Base-by-base conservation (phyloP, 352 stramenopile genomes). In the Vaucheria bursata region DNA sequence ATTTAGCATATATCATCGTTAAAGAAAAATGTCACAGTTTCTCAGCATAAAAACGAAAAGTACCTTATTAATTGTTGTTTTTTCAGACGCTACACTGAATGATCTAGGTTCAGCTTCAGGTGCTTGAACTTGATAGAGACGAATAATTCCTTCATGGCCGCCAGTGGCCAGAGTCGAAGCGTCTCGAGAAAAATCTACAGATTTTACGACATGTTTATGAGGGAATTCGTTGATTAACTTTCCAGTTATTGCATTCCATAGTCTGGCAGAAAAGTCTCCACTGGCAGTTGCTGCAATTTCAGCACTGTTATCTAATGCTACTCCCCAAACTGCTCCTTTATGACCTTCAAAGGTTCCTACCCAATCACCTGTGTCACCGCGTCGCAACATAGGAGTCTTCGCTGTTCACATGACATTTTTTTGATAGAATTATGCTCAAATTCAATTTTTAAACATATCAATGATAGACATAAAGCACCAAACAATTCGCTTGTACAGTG, bases 201-300 rank as follows among this genome's bases (percentile, higher is more conserved):
- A 94, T 87, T 98, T 98, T 74, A 98, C 94, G 73, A 98, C 94
- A 85, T 98, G 94, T 75, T 94, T 92, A 87, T 99, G 95, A 35
- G 94, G 87, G 37, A 97, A 92, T n/a, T 90, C 93, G 3, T 91
- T 88, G 35, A 98, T 82, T n/a, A 88, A 84, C 34, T 95, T 89
- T 65, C 94, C 95, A 36, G 93, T 97, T 53, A 97, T 90, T 3
- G 94, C 95, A 86, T 98, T 93, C 95, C 95, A 99, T 12, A 99
- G 85, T 77, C 96, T 94, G 50, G 94, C 94, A 7, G 85, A 92
- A 79, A 98, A 98, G 86, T 98, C 95, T 7, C 92, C 94, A 67
- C 87, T 93, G 6, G 91, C 94, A 6, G 93, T 79, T 18, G 78
- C 78, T n/a, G 78, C 78, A 6, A 83, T 37, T 29, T 79, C 67